Percentiles rank a stretch among this genome's conserved stretches.
Conservation (phyloP, 2,329 filamentous ascomycete genomes). For the Colletotrichum lini region DNA sequence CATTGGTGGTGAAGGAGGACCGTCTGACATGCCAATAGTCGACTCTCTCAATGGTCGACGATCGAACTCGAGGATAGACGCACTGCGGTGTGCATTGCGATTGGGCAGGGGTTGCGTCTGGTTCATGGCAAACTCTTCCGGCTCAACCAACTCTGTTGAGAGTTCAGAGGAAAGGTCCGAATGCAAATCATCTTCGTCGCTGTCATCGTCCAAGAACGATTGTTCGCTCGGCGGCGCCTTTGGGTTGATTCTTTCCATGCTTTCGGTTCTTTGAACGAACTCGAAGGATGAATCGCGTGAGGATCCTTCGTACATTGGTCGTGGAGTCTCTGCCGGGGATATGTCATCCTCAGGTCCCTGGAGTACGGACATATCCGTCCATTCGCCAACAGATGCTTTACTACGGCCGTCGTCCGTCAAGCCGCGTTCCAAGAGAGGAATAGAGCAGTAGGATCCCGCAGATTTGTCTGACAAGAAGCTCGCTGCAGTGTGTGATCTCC, state of each 20-base stretch:
- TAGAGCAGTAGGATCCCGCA: constrained; percentile 81
- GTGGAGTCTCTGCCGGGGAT: constrained; percentile 33
- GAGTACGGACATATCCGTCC: constrained; percentile 70
- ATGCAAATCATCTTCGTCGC: constrained; percentile 60
- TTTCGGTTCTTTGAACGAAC: constrained; percentile 67
- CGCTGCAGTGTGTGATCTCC: constrained; percentile 52
- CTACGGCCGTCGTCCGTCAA: constrained; percentile 65
- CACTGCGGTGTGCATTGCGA: constrained; percentile 25
- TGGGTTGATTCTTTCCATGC: constrained; percentile 61
- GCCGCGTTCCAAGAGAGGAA: constrained; percentile 81
- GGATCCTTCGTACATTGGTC: constrained; percentile 43
- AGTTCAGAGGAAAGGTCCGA: constrained; percentile 76
- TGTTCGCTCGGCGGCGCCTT: constrained; percentile 50
- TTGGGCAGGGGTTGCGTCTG: constrained; percentile 17
- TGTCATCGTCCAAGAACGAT: constrained; percentile 64
- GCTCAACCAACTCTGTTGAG: constrained; percentile 63
- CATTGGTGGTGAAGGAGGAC: constrained; percentile 60
- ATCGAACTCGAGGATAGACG: constrained; percentile 26
- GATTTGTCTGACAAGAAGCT: constrained; percentile 73
- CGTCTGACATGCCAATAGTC: constrained; percentile 19
- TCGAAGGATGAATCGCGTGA: constrained; percentile 61
- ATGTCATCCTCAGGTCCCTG: constrained; percentile 61
- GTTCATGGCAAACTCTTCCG: constrained; percentile 43
- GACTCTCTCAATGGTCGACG: constrained; percentile 34
- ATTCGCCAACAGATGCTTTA: constrained; percentile 59